A percentile compares a stretch with the other conserved stretches of the same genome.
Evolutionary conservation across 2,329 filamentous ascomycete genomes (phyloP).

Genomic region (Penicillium italicum): DNA sequence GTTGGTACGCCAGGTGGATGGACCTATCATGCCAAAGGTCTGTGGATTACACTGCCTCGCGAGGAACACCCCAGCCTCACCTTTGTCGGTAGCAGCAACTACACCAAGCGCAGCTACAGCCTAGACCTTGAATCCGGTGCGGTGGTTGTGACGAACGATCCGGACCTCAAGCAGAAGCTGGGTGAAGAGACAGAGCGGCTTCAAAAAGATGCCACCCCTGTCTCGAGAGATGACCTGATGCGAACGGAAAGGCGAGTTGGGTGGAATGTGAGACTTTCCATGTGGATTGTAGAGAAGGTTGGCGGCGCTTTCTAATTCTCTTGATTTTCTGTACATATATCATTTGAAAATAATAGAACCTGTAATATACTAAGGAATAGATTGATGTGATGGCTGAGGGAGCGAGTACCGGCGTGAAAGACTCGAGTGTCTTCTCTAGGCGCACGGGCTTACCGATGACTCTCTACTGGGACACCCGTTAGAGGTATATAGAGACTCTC

Average conservation of each 20-base stretch:
- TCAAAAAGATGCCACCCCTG: conserved; percentile 65
- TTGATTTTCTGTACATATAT: conserved; percentile 3
- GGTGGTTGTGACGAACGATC: conserved; percentile 75
- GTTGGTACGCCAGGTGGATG: conserved; percentile 79
- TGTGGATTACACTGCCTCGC: conserved; percentile 71
- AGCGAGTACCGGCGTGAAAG: conserved; percentile 44
- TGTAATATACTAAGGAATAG: conserved; percentile 7
- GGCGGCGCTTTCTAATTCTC: conserved; percentile 72
- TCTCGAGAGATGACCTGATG: conserved; percentile 75
- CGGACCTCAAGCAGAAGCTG: conserved; percentile 66
- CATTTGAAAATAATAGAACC: neutral
- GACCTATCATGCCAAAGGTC: conserved; percentile 97
- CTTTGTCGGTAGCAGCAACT: conserved; percentile 88
- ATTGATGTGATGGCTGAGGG: neutral
- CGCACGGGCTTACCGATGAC: conserved; percentile 11
- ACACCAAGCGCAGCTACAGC: conserved; percentile 89
- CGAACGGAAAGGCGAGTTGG: conserved; percentile 79
- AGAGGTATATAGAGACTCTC: conserved; percentile 10
- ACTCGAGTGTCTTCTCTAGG: conserved; percentile 34
- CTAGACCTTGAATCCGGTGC: conserved; percentile 89
- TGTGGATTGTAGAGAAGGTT: conserved; percentile 86
- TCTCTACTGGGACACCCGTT: conserved; percentile 9
- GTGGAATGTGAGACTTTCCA: conserved; percentile 77
- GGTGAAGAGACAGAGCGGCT: conserved; percentile 77
- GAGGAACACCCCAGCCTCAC: conserved; percentile 69